These are phyloP conservation scores for Ampelomyces quisqualis DNA, from an alignment of 2,329 filamentous ascomycete species.

Conservation along the genomic window DNA sequence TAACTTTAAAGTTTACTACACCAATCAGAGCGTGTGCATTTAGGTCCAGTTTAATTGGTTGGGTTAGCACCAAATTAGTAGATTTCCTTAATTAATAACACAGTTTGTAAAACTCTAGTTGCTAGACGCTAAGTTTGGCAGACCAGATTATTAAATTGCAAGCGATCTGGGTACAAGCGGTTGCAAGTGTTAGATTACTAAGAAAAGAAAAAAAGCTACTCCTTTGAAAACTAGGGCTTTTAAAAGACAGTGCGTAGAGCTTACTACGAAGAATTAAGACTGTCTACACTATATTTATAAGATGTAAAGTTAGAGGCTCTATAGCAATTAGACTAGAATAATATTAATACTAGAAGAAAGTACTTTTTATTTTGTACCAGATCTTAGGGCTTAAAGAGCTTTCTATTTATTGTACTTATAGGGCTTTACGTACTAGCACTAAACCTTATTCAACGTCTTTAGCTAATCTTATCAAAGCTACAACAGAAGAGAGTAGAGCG, in stretches of 20 bases:
- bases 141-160: constrained; percentile 7
- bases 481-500: constrained; percentile 1
- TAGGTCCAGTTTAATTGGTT: constrained; percentile 9
- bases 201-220: constrained; percentile 11
- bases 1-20: constrained; percentile 6
- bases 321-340: neutral
- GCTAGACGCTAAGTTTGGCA: constrained; percentile 14
- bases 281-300: neutral
- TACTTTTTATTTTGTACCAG: no score
- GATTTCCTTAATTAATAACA: constrained; percentile 13
- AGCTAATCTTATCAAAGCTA: constrained; percentile 1
- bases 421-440: neutral
- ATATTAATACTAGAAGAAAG: no score
- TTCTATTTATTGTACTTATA: neutral
- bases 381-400: no score
- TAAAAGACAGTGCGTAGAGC: constrained; percentile 4
- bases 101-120: constrained; percentile 9
- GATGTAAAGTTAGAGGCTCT: neutral
- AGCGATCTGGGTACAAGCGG: constrained; percentile 2
- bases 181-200: constrained; percentile 6
- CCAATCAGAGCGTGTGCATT: constrained; percentile 8
- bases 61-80: constrained; percentile 10
- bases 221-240: constrained; percentile 1
- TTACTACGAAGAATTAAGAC: neutral
- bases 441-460: constrained; percentile 3